Base-by-base conservation (phyloP, 208 protist species). In the Lotmaria passim region DNA sequence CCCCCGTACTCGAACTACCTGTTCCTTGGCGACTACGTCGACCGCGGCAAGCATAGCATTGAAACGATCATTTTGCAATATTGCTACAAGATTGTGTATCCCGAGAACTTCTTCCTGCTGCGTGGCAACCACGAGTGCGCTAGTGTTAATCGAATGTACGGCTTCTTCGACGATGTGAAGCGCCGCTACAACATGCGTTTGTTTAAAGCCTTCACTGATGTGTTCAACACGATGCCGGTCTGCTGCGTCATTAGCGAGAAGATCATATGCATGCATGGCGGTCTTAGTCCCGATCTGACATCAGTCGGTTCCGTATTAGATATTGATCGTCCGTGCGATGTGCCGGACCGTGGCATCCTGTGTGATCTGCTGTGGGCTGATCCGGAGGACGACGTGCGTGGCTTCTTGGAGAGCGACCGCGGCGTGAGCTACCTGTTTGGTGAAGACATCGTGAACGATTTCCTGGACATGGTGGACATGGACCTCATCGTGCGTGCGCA, bases 211-310 rank as follows among this genome's bases (percentile, higher is more conserved):
- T 99, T 99, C 76, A 99, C 97, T 24, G 98, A 99, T 57, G 98
- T 97, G 47, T 99, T 99, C 83, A 99, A 99, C 84, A 99, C 96
- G 78, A 89, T 99, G 68, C 99, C 99, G n/a, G 90, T 99, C 48
- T 98, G 97, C 33, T 98, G 98, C 5, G 82, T 99, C 38, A 97
- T 99, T 38, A 98, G 99, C 60, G 98, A 99, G 64, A 99, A 99
- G 78, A 99, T 99, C 63, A 99, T 99, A 64, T 99, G 98, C 81
- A 99, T 98, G 85, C 98, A 99, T 72, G 98, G 98, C 44, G 98
- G 98, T 26, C 90, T 99, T 34, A 98, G 93, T 14, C 99, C 99
- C 15, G 96, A 99, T 58, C 78, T 99, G 5, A 91, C 97, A 17
- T 86, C 82, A 10, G 81, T 99, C 53, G 86, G 97, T 7, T 85